A percentile compares a stretch with the other conserved stretches of the same genome.
Evolutionary conservation across 1,284 basidiomycete genomes (phyloP).

Genomic region (Rhodotorula sp.): DNA sequence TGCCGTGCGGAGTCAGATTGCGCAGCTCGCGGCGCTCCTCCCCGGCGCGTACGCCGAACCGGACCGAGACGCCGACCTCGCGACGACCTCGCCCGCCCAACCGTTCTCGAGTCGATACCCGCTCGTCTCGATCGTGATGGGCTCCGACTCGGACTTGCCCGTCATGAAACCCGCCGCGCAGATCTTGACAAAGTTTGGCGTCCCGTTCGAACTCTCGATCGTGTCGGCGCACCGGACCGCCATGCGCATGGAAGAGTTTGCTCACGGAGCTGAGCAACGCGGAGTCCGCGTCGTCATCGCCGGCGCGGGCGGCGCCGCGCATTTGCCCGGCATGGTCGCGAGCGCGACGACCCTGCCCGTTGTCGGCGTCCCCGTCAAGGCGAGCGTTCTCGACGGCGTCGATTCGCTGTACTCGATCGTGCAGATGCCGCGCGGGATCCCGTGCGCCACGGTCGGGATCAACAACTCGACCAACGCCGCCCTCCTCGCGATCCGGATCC

Average conservation of each 20-base stretch:
- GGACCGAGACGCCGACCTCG: slow-evolving; percentile 43
- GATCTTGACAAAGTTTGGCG: slow-evolving; percentile 72
- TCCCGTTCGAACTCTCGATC: slow-evolving; percentile 93
- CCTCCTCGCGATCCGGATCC: slow-evolving; percentile 83
- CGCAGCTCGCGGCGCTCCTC: slow-evolving; percentile 60
- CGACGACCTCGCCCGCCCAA: slow-evolving; percentile 52
- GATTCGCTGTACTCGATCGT: slow-evolving; percentile 96
- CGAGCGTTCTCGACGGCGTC: slow-evolving; percentile 88
- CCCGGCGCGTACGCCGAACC: slow-evolving; percentile 53
- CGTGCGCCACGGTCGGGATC: slow-evolving; percentile 95
- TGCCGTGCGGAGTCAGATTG: slow-evolving; percentile 66
- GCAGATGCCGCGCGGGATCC: slow-evolving; percentile 99
- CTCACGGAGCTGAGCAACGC: slow-evolving; percentile 69
- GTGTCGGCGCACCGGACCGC: slow-evolving; percentile 96
- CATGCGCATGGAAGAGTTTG: slow-evolving; percentile 79
- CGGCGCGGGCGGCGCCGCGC: slow-evolving; percentile 94
- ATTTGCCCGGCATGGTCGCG: slow-evolving; percentile 97
- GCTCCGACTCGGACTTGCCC: slow-evolving; percentile 95
- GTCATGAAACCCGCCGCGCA: slow-evolving; percentile 87
- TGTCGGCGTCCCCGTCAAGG: slow-evolving; percentile 95
- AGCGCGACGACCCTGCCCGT: slow-evolving; percentile 90
- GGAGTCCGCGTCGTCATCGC: slow-evolving; percentile 83
- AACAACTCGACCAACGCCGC: slow-evolving; percentile 95
- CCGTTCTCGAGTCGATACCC: slow-evolving; percentile 65
- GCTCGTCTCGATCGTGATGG: slow-evolving; percentile 95